These are phyloP conservation scores for Paracoccidioides lutzii DNA, from an alignment of 2,329 filamentous ascomycete species.

Conservation along the genomic window DNA sequence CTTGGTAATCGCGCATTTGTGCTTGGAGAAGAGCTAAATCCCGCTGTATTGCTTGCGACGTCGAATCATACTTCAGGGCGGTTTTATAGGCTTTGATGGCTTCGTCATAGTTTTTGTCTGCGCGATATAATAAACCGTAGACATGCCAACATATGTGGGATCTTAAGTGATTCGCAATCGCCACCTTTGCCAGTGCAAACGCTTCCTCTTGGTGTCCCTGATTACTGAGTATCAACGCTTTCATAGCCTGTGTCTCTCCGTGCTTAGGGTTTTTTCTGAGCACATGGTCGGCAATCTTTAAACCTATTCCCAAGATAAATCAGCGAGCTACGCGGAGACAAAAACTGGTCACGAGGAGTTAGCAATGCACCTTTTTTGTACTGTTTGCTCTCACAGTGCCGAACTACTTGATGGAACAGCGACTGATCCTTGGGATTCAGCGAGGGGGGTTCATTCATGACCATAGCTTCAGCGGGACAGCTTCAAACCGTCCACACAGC, in stretches of 20 bases:
- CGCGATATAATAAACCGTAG: constrained; percentile 84
- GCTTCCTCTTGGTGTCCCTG: constrained; percentile 89
- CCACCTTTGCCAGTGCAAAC: constrained; percentile 82
- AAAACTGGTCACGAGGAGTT: constrained; percentile 14
- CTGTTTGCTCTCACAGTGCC: constrained; percentile 95
- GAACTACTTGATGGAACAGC: constrained; percentile 88
- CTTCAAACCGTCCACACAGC: background rate
- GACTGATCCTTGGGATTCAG: constrained; percentile 71
- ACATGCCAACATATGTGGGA: constrained; percentile 99
- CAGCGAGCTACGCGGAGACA: constrained; percentile 13
- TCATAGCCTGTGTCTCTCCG: constrained; percentile 98
- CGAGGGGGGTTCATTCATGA: constrained; percentile 26
- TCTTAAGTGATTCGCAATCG: constrained; percentile 93
- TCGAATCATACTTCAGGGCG: constrained; percentile 83
- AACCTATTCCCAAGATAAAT: constrained; percentile 39
- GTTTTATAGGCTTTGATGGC: constrained; percentile 99
- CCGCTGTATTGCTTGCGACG: constrained; percentile 82
- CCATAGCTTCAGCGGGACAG: background rate
- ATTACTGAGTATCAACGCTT: constrained; percentile 88
- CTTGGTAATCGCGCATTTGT: constrained; percentile 90
- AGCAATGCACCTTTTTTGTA: constrained; percentile 63
- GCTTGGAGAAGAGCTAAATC: constrained; percentile 87
- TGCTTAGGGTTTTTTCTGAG: constrained; percentile 88
- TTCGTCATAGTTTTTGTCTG: constrained; percentile 95
- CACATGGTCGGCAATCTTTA: constrained; percentile 94